These are phyloP conservation scores for Ogataea populi-albae DNA, from an alignment of 805 yeast species.

Conservation along the genomic window DNA sequence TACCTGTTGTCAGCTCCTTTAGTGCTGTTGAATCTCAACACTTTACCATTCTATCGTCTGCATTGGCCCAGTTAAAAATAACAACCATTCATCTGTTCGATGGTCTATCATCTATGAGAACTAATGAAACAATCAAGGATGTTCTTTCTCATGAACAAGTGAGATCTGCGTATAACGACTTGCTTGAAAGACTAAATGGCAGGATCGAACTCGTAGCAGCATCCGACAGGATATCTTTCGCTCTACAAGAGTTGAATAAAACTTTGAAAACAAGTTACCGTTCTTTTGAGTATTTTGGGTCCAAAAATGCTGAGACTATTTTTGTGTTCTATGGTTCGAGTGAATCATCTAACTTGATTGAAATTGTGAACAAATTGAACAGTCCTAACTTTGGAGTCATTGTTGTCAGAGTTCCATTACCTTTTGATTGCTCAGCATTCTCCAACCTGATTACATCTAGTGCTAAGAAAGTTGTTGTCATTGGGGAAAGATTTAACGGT, in stretches of 20 bases:
- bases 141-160: slow-evolving; percentile 44
- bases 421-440: slow-evolving; percentile 68
- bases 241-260: slow-evolving; percentile 49
- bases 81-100: slow-evolving; percentile 77
- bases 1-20: slow-evolving; percentile 69
- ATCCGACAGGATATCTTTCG: slow-evolving; percentile 39
- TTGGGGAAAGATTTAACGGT: slow-evolving; percentile 49
- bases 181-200: slow-evolving; percentile 32
- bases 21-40: slow-evolving; percentile 63
- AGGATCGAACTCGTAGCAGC: slow-evolving; percentile 24
- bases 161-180: slow-evolving; percentile 36
- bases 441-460: slow-evolving; percentile 54
- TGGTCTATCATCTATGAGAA: slow-evolving; percentile 63
- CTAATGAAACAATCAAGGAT: slow-evolving; percentile 44
- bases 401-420: slow-evolving; percentile 73
- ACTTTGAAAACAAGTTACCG: slow-evolving; percentile 52
- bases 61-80: slow-evolving; percentile 56
- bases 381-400: slow-evolving; percentile 57
- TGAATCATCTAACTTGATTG: slow-evolving; percentile 54
- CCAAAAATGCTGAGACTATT: slow-evolving; percentile 60
- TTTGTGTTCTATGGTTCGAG: slow-evolving; percentile 77
- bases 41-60: slow-evolving; percentile 60
- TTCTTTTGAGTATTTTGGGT: slow-evolving; percentile 72
- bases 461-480: slow-evolving; percentile 59
- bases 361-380: slow-evolving; percentile 36